These are phyloP conservation scores for Cytospora piceae DNA, from an alignment of 2,329 filamentous ascomycete genomes.

Conservation along the genomic window DNA sequence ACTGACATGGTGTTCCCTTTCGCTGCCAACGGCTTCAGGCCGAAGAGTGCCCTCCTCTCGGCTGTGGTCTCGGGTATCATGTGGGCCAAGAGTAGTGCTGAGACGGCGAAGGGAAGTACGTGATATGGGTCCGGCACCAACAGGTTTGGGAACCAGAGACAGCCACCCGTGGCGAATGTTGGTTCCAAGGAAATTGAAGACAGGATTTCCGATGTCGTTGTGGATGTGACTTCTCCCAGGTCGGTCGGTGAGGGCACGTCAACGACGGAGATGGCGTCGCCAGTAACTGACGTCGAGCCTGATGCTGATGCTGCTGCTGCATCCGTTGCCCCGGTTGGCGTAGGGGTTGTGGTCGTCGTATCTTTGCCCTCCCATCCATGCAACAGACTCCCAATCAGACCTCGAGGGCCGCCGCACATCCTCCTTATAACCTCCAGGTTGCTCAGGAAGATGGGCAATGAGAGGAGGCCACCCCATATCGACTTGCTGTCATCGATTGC, in stretches of 20 bases:
- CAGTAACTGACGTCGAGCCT: conserved; percentile 15
- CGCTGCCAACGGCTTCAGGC: conserved; percentile 29
- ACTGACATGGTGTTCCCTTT: conserved; percentile 9
- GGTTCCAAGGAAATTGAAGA: conserved; percentile 31
- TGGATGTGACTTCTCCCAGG: conserved; percentile 33
- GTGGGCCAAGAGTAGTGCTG: conserved; percentile 41
- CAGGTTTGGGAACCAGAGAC: conserved; percentile 60
- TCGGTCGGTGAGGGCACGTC: conserved; percentile 30
- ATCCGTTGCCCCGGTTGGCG: neutral
- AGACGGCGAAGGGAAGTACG: conserved; percentile 49
- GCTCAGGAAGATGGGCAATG: conserved; percentile 54
- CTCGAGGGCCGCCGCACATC: conserved; percentile 47
- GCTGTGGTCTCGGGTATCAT: conserved; percentile 38
- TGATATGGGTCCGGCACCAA: conserved; percentile 55
- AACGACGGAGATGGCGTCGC: neutral
- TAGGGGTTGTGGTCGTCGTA: conserved; percentile 7
- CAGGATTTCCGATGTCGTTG: conserved; percentile 26
- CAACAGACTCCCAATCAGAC: conserved; percentile 42
- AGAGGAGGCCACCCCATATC: conserved; percentile 43
- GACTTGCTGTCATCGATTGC: conserved; percentile 20
- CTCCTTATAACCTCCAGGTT: conserved; percentile 55
- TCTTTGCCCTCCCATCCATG: conserved; percentile 29
- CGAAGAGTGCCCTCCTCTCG: conserved; percentile 34
- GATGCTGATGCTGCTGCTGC: conserved; percentile 5
- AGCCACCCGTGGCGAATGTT: conserved; percentile 53